A percentile compares a stretch with the other conserved stretches of the same genome.
Conservation (phyloP, 2,329 filamentous ascomycete species). For the Colletotrichum tanaceti region DNA sequence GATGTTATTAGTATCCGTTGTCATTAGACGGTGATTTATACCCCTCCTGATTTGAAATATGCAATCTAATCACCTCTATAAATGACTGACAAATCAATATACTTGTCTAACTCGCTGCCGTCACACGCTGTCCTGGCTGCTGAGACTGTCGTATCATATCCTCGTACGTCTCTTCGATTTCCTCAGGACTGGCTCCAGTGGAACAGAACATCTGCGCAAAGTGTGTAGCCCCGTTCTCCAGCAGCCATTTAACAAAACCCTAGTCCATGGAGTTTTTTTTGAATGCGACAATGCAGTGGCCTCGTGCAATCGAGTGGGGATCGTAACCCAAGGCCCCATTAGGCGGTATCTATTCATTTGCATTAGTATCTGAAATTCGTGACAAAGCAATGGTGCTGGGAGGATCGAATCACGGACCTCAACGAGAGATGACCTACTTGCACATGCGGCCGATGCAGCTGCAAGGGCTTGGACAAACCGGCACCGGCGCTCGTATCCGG, state of each 20-base stretch:
- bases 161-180: neutral
- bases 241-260: neutral
- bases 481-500: constrained; percentile 5
- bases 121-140: neutral
- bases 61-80: too few species aligned
- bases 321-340: neutral
- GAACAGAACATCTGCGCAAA: neutral
- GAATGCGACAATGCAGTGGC: neutral
- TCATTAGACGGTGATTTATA: too few species aligned
- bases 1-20: too few species aligned
- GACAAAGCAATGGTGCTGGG: neutral
- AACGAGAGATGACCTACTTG: neutral
- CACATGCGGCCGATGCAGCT: neutral
- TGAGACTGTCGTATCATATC: neutral
- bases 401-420: neutral
- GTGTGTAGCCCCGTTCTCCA: neutral
- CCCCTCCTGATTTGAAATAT: too few species aligned
- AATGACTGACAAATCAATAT: too few species aligned
- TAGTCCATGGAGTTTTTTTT: neutral
- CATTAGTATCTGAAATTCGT: neutral
- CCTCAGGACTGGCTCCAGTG: neutral
- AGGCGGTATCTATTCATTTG: neutral
- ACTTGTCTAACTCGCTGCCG: neutral
- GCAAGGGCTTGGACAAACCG: constrained; percentile 1
- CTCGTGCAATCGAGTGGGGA: neutral